Evolutionary conservation across 1,284 basidiomycete genomes (phyloP), one percentile per base, ranked within the genome.

Genomic region (Ceratobasidium sp.): DNA sequence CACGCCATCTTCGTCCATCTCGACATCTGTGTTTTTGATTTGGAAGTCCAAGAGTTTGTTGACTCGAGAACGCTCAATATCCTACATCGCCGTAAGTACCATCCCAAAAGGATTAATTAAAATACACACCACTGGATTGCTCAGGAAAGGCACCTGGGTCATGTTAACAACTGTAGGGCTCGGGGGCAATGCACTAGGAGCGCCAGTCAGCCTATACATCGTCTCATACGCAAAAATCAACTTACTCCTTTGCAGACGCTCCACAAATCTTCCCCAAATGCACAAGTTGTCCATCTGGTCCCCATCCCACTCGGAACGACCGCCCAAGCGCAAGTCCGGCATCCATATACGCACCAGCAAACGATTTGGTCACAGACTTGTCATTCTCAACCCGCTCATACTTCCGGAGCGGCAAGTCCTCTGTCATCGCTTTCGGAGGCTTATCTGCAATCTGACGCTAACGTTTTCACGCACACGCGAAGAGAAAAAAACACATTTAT

Each of bases 231-330:
- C 82, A 91, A 89, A 84, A 80, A 76, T n/a, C 32, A 29, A 80
- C 81, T 80, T 76, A 84, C 82, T 81, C 80, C 4, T 77, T 64
- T 0, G 78, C 52, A 15, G 80, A 84, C 8, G 90, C 89, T 1
- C 87, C 87, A 82, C 91, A 92, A 59, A 96, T 83, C 76, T 87
- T 86, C 32, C 94, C 95, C 25, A 93, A 84, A 84, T 97, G 93
- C 34, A 92, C 91, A 19, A 98, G 82, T 61, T 86, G 87, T 0
- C 95, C 95, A 62, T 90, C 89, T 0, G 94, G 92, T 17, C 96
- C 95, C 95, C 96, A 99, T 1, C 95, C 92, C 5, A 93, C 94
- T 66, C 96, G 89, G 84, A 97, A 98, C 29, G 95, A 95, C 37
- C 96, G 89, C 19, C 96, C 96, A 76, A 97, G 86, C 4, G 93